Percentiles rank a stretch among this genome's conserved stretches.
Conservation (phyloP, 1,284 basidiomycete genomes). For the Tilletia indica region DNA sequence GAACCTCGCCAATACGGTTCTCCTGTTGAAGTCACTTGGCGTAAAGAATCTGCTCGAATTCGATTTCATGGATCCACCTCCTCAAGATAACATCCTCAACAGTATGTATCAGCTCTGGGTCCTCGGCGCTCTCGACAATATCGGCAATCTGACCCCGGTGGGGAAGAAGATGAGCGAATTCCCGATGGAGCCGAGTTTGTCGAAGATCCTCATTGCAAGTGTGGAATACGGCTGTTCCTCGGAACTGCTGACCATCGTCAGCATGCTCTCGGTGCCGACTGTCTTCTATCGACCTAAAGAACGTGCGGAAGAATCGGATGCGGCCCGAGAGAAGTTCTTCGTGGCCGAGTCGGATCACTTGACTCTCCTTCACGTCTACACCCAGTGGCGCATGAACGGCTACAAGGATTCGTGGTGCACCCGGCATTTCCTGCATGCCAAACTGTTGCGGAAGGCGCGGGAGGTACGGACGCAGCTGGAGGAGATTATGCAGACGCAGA, state of each 20-base stretch:
- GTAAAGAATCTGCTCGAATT: slow-evolving; percentile 94
- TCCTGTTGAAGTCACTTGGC: slow-evolving; percentile 89
- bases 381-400: slow-evolving; percentile 95
- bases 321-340: slow-evolving; percentile 94
- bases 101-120: slow-evolving; percentile 99
- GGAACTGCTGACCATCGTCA: slow-evolving; percentile 97
- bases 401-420: slow-evolving; percentile 86
- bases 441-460: slow-evolving; percentile 86
- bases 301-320: slow-evolving; percentile 91
- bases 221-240: slow-evolving; percentile 87
- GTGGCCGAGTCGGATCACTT: slow-evolving; percentile 97
- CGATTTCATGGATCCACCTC: slow-evolving; percentile 97
- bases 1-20: slow-evolving; percentile 92
- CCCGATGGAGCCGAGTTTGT: slow-evolving; percentile 75
- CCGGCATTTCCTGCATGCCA: slow-evolving; percentile 93
- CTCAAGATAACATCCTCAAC: slow-evolving; percentile 64
- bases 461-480: slow-evolving; percentile 95
- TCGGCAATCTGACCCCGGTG: slow-evolving; percentile 87
- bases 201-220: slow-evolving; percentile 95
- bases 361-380: slow-evolving; percentile 92
- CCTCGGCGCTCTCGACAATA: slow-evolving; percentile 91
- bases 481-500: slow-evolving; percentile 98
- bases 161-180: slow-evolving; percentile 98
- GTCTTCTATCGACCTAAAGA: slow-evolving; percentile 96
- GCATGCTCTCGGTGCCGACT: slow-evolving; percentile 90